phyloP scores from a whole-genome alignment of 129 eudicot species.

The Ambrosia artemisiifolia region DNA sequence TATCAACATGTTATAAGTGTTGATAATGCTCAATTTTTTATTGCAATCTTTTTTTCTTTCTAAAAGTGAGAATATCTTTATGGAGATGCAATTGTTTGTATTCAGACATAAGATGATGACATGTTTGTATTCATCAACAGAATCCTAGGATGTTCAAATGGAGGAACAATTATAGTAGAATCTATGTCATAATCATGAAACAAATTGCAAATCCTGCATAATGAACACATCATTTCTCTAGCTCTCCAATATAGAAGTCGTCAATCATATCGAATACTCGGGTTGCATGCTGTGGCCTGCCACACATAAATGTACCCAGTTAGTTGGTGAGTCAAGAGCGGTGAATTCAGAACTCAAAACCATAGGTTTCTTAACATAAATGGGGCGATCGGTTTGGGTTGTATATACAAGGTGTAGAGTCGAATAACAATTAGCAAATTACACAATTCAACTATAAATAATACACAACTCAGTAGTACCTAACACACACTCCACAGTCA shows the following conservation, averaged over 20 bases:
- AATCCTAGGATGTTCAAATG: constrained; percentile 4
- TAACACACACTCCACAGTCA: not conserved
- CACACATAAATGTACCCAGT: constrained; percentile 8
- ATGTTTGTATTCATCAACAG: constrained; percentile 11
- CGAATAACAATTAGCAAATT: not conserved
- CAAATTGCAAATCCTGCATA: constrained; percentile 9
- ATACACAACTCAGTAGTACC: no score
- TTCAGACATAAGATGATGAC: not conserved
- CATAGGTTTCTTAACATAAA: no score
- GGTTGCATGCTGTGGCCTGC: constrained; percentile 94
- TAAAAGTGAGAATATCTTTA: not conserved
- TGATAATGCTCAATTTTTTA: not conserved
- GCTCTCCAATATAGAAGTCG: constrained; percentile 72
- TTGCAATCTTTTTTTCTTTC: not conserved
- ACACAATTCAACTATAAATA: not conserved
- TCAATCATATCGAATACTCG: constrained; percentile 87
- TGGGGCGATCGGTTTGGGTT: not conserved
- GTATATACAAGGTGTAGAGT: not conserved
- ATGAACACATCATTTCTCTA: constrained; percentile 37
- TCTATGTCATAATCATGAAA: constrained; percentile 8
- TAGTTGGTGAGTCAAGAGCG: not conserved
- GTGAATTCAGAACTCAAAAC: not conserved
- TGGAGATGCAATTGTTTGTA: not conserved
- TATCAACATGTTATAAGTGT: not conserved
- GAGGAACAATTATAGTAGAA: not conserved